These are phyloP conservation scores for Pseudogymnoascus sp. DNA, from an alignment of 2,329 filamentous ascomycete species.

Conservation along the genomic window DNA sequence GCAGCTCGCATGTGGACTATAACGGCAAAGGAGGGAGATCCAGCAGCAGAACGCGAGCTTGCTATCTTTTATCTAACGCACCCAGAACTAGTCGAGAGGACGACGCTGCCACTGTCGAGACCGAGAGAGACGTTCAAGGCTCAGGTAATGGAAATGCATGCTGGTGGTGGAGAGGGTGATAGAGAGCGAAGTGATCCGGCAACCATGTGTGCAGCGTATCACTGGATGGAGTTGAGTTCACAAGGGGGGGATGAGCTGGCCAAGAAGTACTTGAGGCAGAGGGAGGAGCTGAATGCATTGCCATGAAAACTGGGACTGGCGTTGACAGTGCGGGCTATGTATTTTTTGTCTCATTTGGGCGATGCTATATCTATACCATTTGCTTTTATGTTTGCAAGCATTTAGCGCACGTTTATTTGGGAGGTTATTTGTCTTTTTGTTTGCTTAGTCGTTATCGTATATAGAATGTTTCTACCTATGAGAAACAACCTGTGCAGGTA, in stretches of 20 bases:
- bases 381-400: conserved; percentile 8
- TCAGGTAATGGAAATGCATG: conserved; percentile 66
- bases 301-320: conserved; percentile 16
- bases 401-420: conserved; percentile 9
- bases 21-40: conserved; percentile 83
- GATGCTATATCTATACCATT: conserved; percentile 7
- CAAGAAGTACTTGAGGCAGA: conserved; percentile 68
- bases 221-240: conserved; percentile 93
- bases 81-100: conserved; percentile 72
- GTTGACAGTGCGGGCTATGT: conserved; percentile 4
- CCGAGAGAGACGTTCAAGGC: conserved; percentile 86
- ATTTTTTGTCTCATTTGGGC: not conserved
- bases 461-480: not conserved
- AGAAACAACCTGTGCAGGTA: conserved; percentile 8
- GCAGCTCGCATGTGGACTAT: conserved; percentile 87
- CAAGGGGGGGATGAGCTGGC: conserved; percentile 80
- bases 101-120: conserved; percentile 74
- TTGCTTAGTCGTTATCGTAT: not conserved
- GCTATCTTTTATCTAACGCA: conserved; percentile 90
- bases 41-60: conserved; percentile 83
- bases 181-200: conserved; percentile 66
- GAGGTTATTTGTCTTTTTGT: conserved; percentile 1
- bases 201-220: conserved; percentile 86
- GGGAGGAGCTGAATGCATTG: conserved; percentile 26
- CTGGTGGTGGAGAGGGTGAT: conserved; percentile 43